Base-by-base conservation (phyloP, 2,329 filamentous ascomycete genomes). In the Microdochium paspali region DNA sequence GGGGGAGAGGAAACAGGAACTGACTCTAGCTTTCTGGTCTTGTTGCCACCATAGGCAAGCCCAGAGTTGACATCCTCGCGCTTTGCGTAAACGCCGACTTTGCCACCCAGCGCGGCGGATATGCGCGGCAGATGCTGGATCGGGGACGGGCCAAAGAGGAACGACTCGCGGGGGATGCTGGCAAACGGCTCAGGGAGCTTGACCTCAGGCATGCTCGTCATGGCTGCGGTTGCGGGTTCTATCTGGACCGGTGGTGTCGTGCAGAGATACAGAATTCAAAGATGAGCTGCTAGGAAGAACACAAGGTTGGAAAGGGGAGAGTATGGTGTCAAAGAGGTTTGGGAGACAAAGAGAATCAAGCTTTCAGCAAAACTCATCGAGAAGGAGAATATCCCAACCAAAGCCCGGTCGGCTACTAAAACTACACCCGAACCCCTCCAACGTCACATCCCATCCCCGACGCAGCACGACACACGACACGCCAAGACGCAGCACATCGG, bases 51-150 rank as follows among this genome's bases (percentile, higher is more conserved):
- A 56, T 74, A 84, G 3, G 82, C 82, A 18, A 85, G 72, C 1
- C 76, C 78, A 2, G 80, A 84, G 65, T 84, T 85, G 58, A 80
- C 79, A 65, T 87, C 84, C 54, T 87, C 84, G 45, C 84, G 76
- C 65, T 87, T 87, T 46, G 84, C 83, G 59, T 80, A 87, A 52
- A 87, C 74, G 20, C 73, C 69, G 35, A 84, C 77, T 54, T 73
- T 74, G 25, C 74, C 73, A 44, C 77, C 74, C 4, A 86, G 72
- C 23, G 77, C 78, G 46, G 71, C 61, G 26, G 79, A 80, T 58
- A 86, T 84, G 51, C 81, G 74, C 47, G 80, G 78, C 30, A 88
- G 75, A 46, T 71, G 63, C 59, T 87, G 81, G 57, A 87, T 83
- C 25, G 82, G 83, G 0, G 83, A 85, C 15, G 82, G 78, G 1